Evolutionary conservation across 331 rosid species (phyloP), one percentile per base, ranked within the genome.

Genomic region (Malus hybrid): DNA sequence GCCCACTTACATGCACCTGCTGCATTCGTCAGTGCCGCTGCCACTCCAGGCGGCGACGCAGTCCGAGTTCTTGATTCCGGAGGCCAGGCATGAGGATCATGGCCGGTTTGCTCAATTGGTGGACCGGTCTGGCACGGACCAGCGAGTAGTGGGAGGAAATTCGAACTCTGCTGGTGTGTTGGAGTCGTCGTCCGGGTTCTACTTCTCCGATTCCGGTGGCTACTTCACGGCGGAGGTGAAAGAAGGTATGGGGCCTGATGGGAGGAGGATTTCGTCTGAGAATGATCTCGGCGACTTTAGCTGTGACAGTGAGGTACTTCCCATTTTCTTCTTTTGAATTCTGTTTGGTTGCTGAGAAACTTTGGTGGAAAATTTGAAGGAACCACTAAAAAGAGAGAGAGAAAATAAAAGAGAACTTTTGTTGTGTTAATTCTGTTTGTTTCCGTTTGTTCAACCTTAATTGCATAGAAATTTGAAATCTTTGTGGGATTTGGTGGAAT

Each of bases 261-360:
- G 74, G 56, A 80, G 67, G 46, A 74, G 80, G 67, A 63, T 75
- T 74, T 81, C 87, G 27, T 67, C 84, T 46, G 89, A 84, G 75
- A 79, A 81, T 76, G 84, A 84, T 80, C 79, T 82, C 61, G 85
- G 82, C 24, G 83, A 80, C 54, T 83, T 83, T 62, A 77, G 85
- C 75, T 85, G 82, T 28, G 86, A 81, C 55, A 78, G 87, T 64
- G 93, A 87, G 93, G 93, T 87, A 80, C 36, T 31, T 15, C 4
- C 61, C 31, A 7, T 0, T 6, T 77, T 10, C 7, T 10, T 6
- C n/a, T 3, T 13, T 48, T 64, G 15, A 7, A 1, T 80, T 19
- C 65, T 71, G 52, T 52, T 69, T 18, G 29, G 66, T 22, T 61
- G 56, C 46, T 62, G 63, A 24, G 24, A 24, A 24, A 24, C 1